A percentile compares a stretch with the other conserved stretches of the same genome.
phyloP scores from a whole-genome alignment of 371 early-diverging fungal species.

The Paraphysoderma sedebokerense region DNA sequence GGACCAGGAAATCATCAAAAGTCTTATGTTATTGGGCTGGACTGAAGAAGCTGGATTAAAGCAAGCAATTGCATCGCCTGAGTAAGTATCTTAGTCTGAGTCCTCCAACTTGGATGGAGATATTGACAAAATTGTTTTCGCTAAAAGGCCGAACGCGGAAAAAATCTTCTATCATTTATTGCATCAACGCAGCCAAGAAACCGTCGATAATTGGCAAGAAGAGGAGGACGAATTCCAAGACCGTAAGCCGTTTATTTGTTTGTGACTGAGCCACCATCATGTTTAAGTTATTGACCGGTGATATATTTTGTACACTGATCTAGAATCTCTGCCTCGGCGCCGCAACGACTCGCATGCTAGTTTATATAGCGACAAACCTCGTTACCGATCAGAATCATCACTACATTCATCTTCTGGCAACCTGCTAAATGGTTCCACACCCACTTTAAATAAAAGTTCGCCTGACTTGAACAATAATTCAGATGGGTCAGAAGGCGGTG shows the following conservation, averaged over 20 bases:
- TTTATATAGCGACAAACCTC: slow-evolving; percentile 5
- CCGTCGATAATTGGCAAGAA: slow-evolving; percentile 23
- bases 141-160: no score
- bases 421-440: slow-evolving; percentile 1
- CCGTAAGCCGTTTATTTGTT: neutral
- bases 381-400: slow-evolving; percentile 5
- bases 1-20: slow-evolving; percentile 23
- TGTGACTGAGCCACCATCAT: neutral
- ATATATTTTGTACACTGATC: neutral
- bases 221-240: neutral
- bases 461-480: slow-evolving; percentile 10
- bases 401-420: slow-evolving; percentile 7
- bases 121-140: no score
- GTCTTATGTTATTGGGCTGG: slow-evolving; percentile 23
- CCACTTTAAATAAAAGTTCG: slow-evolving; percentile 6
- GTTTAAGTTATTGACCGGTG: neutral
- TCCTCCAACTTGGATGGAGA: no score
- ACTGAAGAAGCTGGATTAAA: slow-evolving; percentile 16
- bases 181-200: slow-evolving; percentile 26
- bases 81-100: no score
- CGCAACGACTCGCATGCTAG: slow-evolving; percentile 17
- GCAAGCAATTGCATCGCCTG: slow-evolving; percentile 12
- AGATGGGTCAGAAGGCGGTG: slow-evolving; percentile 10
- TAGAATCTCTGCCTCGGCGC: slow-evolving; percentile 10
- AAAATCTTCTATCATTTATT: slow-evolving; percentile 43